Base-by-base conservation (phyloP, 495 filamentous ascomycete genomes). In the Lasiosphaeria hispida region DNA sequence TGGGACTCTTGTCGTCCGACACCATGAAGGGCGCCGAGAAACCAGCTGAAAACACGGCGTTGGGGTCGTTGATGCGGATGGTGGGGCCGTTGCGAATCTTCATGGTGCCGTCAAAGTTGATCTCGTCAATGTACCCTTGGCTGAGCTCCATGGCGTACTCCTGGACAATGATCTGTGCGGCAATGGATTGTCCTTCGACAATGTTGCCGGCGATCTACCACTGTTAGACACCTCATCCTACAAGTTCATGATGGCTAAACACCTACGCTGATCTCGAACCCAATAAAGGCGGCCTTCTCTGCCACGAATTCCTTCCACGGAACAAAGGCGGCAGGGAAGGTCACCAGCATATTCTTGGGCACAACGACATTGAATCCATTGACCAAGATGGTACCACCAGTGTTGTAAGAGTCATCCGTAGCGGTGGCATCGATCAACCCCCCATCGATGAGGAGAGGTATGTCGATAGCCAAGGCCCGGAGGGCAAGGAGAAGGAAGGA, bases 11-110 rank as follows among this genome's bases (percentile, higher is more conserved):
- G 43, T 70, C 71, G 48, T 77, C 75, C 5, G 67, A 67, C 0
- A 71, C 70, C 62, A 74, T 75, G 59, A 76, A 72, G 0, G 69
- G 69, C 2, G 53, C 52, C 9, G 53, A 63, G 39, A 60, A 73
- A 0, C 62, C 65, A n/a, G 59, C 62, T 0, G 66, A 63, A 55
- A 66, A 77, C n/a, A 73, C 63, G 0, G 63, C 69, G 53, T 73
- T 69, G 23, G 74, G 75, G 52, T 77, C 73, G 52, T 74, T 77
- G 65, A 77, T 74, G n/a, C 70, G 62, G 34, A 77, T 53, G 8
- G 14, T 66, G 2, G 72, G 73, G 0, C 75, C 75, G 49, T 68
- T 65, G 13, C 10, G 19, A 33, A 77, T 73, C 39, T 69, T 58
- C 15, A 77, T 67, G 19, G 57, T 58, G 7, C 68, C 71, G 48